Percentiles rank a stretch among this genome's conserved stretches.
phyloP scores from a whole-genome alignment of 352 stramenopile genomes.

The Phytophthora palmivora region DNA sequence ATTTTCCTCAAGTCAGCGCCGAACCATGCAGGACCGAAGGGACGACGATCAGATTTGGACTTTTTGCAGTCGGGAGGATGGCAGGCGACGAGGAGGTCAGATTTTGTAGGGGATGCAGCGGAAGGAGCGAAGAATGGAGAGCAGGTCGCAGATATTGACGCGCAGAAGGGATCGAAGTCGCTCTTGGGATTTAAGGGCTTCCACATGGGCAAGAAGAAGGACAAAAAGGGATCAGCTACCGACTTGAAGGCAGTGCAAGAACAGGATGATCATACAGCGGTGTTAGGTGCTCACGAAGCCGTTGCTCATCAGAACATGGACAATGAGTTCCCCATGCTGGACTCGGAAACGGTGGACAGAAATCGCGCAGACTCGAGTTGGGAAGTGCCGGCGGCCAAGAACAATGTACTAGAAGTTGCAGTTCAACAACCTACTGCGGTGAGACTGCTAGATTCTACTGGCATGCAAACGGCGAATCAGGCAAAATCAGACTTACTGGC shows the following conservation, averaged over 20 bases:
- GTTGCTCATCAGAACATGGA: conserved; percentile 11
- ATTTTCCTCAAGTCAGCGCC: conserved; percentile 42
- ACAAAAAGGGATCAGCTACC: conserved; percentile 24
- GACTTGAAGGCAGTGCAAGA: conserved; percentile 22
- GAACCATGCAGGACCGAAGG: conserved; percentile 9
- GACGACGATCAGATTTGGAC: conserved; percentile 43
- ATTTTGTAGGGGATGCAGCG: conserved; percentile 26
- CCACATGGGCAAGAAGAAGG: conserved; percentile 34
- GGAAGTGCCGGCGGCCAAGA: conserved; percentile 28
- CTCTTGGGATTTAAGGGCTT: conserved; percentile 37
- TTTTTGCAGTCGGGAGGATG: conserved; percentile 34
- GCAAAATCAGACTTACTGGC: conserved; percentile 17
- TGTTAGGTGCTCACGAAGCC: conserved; percentile 13
- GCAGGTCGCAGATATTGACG: conserved; percentile 17
- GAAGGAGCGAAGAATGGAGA: conserved; percentile 5
- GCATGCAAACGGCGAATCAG: conserved; percentile 22
- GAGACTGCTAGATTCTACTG: conserved; percentile 26
- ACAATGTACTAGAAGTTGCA: conserved; percentile 12
- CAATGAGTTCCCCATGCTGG: conserved; percentile 44
- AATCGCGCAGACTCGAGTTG: conserved; percentile 50
- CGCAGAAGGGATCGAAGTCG: conserved; percentile 28
- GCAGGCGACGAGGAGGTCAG: conserved; percentile 17
- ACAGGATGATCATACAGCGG: conserved; percentile 11
- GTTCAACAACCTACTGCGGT: conserved; percentile 7
- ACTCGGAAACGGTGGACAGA: conserved; percentile 40